Conservation (phyloP, 148 eudicot species). For the Rhododendron molle region DNA sequence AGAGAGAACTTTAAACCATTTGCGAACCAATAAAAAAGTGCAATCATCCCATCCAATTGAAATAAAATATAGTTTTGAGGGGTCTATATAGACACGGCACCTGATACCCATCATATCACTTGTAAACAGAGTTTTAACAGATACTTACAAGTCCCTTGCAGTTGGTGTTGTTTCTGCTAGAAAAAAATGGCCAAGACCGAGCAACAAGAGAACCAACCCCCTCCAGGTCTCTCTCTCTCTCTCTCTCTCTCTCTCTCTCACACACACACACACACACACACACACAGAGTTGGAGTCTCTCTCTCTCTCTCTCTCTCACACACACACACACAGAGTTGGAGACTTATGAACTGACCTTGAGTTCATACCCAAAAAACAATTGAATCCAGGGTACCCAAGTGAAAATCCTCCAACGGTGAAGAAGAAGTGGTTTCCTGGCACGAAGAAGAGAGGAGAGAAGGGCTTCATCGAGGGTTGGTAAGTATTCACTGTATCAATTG, state of each 20-base stretch:
- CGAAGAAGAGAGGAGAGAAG: conserved; percentile 56
- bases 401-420: conserved; percentile 27
- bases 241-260: background rate
- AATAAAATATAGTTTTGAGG: background rate
- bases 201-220: conserved; percentile 39
- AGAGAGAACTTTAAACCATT: background rate
- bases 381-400: conserved; percentile 55
- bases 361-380: background rate
- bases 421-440: conserved; percentile 22
- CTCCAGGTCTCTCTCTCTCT: conserved; percentile 30
- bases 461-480: conserved; percentile 89
- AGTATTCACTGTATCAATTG: conserved; percentile 1
- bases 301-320: background rate
- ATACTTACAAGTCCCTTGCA: background rate
- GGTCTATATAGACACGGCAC: background rate
- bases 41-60: background rate
- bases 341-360: background rate
- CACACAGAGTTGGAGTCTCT: too few relatives aligned
- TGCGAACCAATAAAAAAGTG: background rate
- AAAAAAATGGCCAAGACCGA: conserved; percentile 21
- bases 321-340: background rate
- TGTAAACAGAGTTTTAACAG: background rate
- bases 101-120: background rate
- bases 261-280: background rate
- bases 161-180: background rate